Percentiles rank a stretch among this genome's conserved stretches.
phyloP scores from a whole-genome alignment of 371 early-diverging fungal species.

The Gilbertella persicaria region DNA sequence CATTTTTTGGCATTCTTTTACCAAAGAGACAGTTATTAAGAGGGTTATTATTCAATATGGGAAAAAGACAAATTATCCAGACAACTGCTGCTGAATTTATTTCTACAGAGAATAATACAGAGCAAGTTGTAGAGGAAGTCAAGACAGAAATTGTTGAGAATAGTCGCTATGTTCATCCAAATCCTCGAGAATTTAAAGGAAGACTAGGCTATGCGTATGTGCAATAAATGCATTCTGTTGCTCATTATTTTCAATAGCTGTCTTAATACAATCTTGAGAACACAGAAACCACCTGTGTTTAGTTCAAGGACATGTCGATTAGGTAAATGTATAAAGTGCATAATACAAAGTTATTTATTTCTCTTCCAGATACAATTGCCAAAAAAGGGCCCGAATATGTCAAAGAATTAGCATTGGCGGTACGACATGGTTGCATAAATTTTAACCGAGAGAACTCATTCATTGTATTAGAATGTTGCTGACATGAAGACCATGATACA shows the following conservation, averaged over 20 bases:
- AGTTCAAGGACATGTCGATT: slow-evolving; percentile 13
- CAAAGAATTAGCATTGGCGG: slow-evolving; percentile 33
- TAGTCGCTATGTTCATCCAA: slow-evolving; percentile 9
- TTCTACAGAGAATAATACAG: no score
- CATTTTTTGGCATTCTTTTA: no score
- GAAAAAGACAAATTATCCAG: no score
- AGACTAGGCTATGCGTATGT: slow-evolving; percentile 16
- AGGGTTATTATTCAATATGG: no score
- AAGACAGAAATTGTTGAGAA: not conserved
- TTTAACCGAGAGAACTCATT: not conserved
- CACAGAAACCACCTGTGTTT: slow-evolving; percentile 10
- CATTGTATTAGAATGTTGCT: slow-evolving; percentile 30
- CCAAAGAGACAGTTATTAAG: no score
- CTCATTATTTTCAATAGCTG: no score
- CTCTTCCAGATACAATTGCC: not conserved
- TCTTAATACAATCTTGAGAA: slow-evolving; percentile 8
- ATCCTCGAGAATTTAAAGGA: slow-evolving; percentile 16
- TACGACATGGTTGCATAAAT: not conserved
- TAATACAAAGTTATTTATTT: not conserved
- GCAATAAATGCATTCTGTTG: no score
- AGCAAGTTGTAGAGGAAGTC: no score
- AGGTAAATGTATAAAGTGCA: not conserved
- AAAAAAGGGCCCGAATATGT: not conserved
- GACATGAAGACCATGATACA: slow-evolving; percentile 45
- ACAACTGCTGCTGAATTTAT: no score